These are phyloP conservation scores for Petunia hybrid DNA, from an alignment of 305 asterid genomes.

Conservation along the genomic window DNA sequence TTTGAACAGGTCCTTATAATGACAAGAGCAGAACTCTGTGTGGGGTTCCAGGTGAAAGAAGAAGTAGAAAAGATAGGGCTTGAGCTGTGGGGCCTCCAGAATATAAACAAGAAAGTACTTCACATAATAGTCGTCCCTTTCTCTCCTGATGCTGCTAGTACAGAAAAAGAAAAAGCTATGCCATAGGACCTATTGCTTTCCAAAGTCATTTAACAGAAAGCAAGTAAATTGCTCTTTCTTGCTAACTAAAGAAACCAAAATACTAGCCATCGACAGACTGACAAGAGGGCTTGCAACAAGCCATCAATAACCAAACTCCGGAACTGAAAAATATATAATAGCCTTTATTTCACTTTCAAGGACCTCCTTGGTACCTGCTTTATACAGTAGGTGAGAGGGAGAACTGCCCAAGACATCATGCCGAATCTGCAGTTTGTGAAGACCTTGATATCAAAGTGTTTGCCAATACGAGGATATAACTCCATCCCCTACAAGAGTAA, in stretches of 20 bases:
- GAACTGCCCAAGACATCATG: constrained; percentile 99
- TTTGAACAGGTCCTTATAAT: not conserved
- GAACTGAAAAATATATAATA: not conserved
- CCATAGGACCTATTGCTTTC: not conserved
- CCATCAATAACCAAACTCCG: not conserved
- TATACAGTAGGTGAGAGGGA: constrained; percentile 90
- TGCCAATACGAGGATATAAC: constrained; percentile 95
- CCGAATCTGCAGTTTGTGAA: constrained; percentile 98
- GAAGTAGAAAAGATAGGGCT: not conserved
- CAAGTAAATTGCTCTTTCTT: not conserved
- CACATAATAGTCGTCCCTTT: not conserved
- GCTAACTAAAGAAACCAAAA: not conserved
- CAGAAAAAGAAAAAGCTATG: not conserved
- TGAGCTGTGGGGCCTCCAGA: not conserved
- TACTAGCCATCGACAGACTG: not conserved
- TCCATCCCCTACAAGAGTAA: constrained; percentile 84
- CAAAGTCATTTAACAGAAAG: constrained; percentile 1
- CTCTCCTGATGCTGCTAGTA: not conserved
- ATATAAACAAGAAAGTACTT: constrained; percentile 13
- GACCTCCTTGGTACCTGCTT: constrained; percentile 68
- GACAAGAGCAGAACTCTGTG: not conserved
- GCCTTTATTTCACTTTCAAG: constrained; percentile 25
- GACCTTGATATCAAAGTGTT: constrained; percentile 90
- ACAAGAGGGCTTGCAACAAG: too few relatives aligned
- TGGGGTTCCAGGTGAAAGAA: constrained; percentile 3